Conservation (phyloP, 495 filamentous ascomycete species). For the Tuber calosporum region DNA sequence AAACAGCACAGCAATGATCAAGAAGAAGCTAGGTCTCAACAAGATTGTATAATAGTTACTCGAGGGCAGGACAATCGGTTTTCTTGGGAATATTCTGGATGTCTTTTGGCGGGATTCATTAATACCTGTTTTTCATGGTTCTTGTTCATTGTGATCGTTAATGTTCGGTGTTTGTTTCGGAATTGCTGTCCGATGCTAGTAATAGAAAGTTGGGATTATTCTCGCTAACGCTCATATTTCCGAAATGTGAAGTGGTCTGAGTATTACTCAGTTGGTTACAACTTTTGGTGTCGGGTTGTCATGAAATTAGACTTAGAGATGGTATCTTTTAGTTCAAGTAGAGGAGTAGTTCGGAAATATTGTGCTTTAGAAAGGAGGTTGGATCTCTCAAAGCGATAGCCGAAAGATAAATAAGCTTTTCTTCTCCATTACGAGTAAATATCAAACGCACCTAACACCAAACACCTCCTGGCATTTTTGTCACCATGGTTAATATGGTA, state of each 20-base stretch:
- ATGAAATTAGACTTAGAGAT: not conserved
- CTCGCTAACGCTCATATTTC: not conserved
- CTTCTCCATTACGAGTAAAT: not conserved
- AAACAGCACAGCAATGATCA: conserved; percentile 23
- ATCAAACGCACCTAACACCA: no score
- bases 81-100: not conserved
- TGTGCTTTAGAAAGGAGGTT: no score
- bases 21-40: conserved; percentile 28
- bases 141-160: not conserved
- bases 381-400: not conserved
- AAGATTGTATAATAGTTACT: not conserved
- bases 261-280: not conserved
- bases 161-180: not conserved
- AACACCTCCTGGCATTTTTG: no score
- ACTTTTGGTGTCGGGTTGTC: not conserved
- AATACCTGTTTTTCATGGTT: not conserved
- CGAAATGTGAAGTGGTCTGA: not conserved
- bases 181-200: not conserved
- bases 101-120: not conserved
- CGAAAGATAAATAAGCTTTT: not conserved
- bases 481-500: no score
- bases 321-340: not conserved
- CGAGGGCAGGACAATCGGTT: not conserved
- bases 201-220: not conserved
- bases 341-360: no score